Conservation (phyloP, 1,284 basidiomycete genomes). For the Leccinum angustisporum region DNA sequence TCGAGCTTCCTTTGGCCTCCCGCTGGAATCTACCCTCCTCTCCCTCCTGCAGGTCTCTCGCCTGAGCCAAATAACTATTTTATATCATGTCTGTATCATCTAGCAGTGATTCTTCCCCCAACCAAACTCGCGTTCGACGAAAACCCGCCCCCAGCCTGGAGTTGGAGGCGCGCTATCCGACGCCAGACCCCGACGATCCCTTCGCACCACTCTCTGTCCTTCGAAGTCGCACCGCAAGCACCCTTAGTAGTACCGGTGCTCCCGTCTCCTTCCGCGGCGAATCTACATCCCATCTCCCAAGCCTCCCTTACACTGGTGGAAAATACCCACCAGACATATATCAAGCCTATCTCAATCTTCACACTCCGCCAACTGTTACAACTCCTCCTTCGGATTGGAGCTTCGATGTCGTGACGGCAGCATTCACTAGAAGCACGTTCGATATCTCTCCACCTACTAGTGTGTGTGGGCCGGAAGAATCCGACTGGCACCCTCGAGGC, state of each 20-base stretch:
- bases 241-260: slow-evolving; percentile 29
- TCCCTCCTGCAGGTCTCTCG: slow-evolving; percentile 17
- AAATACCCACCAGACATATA: slow-evolving; percentile 35
- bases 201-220: slow-evolving; percentile 36
- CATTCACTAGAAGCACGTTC: slow-evolving; percentile 25
- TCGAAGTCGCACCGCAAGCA: slow-evolving; percentile 35
- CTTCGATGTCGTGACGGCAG: slow-evolving; percentile 18
- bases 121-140: slow-evolving; percentile 32
- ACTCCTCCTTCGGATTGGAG: slow-evolving; percentile 9
- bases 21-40: slow-evolving; percentile 12
- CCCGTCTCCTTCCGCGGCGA: slow-evolving; percentile 34
- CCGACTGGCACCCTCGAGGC: slow-evolving; percentile 10
- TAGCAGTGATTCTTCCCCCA: slow-evolving; percentile 20
- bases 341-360: slow-evolving; percentile 24
- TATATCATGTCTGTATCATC: slow-evolving; percentile 34
- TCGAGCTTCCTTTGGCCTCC: slow-evolving; percentile 15
- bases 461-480: slow-evolving; percentile 15
- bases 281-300: slow-evolving; percentile 34
- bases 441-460: slow-evolving; percentile 17
- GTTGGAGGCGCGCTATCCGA: slow-evolving; percentile 32
- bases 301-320: slow-evolving; percentile 32
- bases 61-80: slow-evolving; percentile 13
- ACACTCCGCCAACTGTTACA: slow-evolving; percentile 13
- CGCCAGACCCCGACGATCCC: slow-evolving; percentile 34
- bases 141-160: slow-evolving; percentile 36